Conservation (phyloP, 2,329 filamentous ascomycete species). For the Xylariaceae sp. region DNA sequence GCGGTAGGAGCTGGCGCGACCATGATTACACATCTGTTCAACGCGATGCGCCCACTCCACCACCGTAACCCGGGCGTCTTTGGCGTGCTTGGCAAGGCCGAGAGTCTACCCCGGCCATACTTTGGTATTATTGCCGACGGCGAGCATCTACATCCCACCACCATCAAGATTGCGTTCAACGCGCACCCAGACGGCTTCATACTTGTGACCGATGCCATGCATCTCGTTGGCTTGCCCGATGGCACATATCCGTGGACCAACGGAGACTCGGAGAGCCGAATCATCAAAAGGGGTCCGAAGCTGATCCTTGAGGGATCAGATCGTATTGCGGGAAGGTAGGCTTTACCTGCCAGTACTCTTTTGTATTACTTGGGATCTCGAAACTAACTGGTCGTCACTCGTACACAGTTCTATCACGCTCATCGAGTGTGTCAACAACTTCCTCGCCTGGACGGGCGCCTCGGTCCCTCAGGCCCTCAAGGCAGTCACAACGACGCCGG, state of each 20-base stretch:
- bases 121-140: slow-evolving; percentile 90
- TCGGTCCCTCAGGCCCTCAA: slow-evolving; percentile 63
- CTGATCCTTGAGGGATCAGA: slow-evolving; percentile 73
- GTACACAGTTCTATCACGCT: slow-evolving; percentile 59
- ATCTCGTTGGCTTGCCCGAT: slow-evolving; percentile 75
- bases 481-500: slow-evolving; percentile 71
- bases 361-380: neutral
- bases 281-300: slow-evolving; percentile 65
- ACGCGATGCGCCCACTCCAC: slow-evolving; percentile 85
- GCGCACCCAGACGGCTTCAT: slow-evolving; percentile 80
- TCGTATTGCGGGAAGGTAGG: slow-evolving; percentile 70
- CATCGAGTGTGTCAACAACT: slow-evolving; percentile 79
- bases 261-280: slow-evolving; percentile 50
- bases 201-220: slow-evolving; percentile 90
- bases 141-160: slow-evolving; percentile 82
- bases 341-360: slow-evolving; percentile 16
- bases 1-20: slow-evolving; percentile 70
- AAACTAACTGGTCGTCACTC: neutral
- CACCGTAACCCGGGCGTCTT: slow-evolving; percentile 90
- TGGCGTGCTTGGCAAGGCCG: slow-evolving; percentile 68
- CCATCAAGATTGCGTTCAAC: slow-evolving; percentile 83
- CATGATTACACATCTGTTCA: slow-evolving; percentile 93
- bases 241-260: slow-evolving; percentile 86
- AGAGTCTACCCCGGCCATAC: slow-evolving; percentile 58
- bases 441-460: slow-evolving; percentile 67